A percentile compares a stretch with the other conserved stretches of the same genome.
phyloP scores from a whole-genome alignment of 1,139 yeast species.

The Lodderomyces orthopsilosis region DNA sequence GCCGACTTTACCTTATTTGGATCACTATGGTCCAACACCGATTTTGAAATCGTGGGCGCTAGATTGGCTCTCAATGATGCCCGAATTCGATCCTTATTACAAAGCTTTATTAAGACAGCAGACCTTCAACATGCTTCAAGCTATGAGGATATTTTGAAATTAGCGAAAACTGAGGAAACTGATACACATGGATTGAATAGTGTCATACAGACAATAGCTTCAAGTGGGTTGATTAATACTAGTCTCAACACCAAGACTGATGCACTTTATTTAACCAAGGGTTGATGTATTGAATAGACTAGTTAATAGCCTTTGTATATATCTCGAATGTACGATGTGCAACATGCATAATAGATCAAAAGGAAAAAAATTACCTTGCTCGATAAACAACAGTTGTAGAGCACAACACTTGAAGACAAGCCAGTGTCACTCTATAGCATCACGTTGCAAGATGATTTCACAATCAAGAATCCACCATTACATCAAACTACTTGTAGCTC shows the following conservation, averaged over 20 bases:
- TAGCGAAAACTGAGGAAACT: constrained; percentile 9
- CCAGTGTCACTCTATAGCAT: no score
- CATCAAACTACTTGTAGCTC: constrained; percentile 3
- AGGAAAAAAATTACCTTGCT: no score
- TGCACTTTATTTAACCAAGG: constrained; percentile 20
- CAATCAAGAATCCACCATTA: constrained; percentile 7
- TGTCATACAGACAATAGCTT: constrained; percentile 21
- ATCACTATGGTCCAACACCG: not conserved
- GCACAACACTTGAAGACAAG: no score
- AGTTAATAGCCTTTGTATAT: no score
- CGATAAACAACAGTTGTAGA: no score
- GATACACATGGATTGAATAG: constrained; percentile 16
- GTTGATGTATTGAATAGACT: not conserved
- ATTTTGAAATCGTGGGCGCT: constrained; percentile 28
- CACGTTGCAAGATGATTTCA: constrained; percentile 9
- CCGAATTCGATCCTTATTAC: constrained; percentile 3
- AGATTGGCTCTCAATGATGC: constrained; percentile 19
- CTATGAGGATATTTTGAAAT: constrained; percentile 18
- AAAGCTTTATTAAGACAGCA: not conserved
- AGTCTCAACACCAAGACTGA: constrained; percentile 20
- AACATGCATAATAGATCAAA: no score
- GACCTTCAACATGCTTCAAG: constrained; percentile 15
- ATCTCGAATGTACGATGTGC: no score
- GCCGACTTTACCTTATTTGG: not conserved
- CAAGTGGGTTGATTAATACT: constrained; percentile 29